A percentile compares a stretch with the other conserved stretches of the same genome.
Evolutionary conservation across 2,329 filamentous ascomycete genomes (phyloP).

Genomic region (Calonectria henricotiae): DNA sequence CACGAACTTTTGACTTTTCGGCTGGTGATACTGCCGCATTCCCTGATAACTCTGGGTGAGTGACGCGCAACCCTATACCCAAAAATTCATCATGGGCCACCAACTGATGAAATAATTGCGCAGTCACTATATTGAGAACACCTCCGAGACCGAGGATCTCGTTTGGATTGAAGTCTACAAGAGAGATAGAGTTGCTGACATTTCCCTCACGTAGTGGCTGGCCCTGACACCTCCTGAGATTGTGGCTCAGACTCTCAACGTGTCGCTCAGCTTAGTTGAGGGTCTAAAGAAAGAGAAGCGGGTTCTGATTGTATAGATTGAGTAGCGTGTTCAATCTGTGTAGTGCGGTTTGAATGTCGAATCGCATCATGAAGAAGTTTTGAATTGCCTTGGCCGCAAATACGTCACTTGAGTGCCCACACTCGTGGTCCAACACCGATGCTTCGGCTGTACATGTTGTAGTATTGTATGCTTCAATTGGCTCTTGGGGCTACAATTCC

Average conservation of each 20-base stretch:
- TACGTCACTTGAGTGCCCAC: no score
- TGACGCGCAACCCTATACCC: not conserved
- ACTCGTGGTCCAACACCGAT: not conserved
- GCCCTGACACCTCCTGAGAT: conserved; percentile 77
- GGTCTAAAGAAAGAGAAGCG: conserved; percentile 77
- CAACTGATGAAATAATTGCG: not conserved
- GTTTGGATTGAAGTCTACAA: conserved; percentile 82
- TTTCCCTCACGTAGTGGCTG: conserved; percentile 79
- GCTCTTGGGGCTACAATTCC: not conserved
- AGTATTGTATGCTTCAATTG: conserved; percentile 26
- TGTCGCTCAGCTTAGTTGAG: conserved; percentile 71
- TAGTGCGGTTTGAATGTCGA: no score
- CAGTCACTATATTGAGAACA: conserved; percentile 81
- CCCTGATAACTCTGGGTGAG: conserved; percentile 74
- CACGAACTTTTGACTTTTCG: conserved; percentile 78
- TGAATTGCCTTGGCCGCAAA: no score
- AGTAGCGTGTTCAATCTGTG: no score
- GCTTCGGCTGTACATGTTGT: not conserved
- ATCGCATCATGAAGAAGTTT: not conserved
- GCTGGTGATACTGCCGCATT: conserved; percentile 80
- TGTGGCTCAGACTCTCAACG: conserved; percentile 74
- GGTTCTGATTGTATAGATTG: conserved; percentile 59
- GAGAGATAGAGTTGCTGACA: conserved; percentile 77
- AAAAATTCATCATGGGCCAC: not conserved
- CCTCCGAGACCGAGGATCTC: conserved; percentile 74